phyloP scores from a whole-genome alignment of 495 filamentous ascomycete species.

The Neurospora sp. region DNA sequence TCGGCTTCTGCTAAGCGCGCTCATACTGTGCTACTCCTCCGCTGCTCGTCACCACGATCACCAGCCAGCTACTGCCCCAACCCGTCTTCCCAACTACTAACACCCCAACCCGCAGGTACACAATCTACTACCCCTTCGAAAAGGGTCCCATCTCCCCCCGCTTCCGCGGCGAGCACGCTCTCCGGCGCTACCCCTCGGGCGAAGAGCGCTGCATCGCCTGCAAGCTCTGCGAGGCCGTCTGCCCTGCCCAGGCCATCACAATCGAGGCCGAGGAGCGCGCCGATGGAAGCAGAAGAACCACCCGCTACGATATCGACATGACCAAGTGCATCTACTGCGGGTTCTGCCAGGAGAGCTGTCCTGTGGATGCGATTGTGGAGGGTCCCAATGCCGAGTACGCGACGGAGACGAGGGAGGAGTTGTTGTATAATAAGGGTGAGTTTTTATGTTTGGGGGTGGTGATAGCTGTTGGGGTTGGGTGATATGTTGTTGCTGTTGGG shows the following conservation, averaged over 20 bases:
- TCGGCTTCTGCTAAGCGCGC: background rate
- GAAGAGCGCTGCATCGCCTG: constrained; percentile 99
- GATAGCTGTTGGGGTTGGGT: background rate
- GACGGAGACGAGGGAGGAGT: constrained; percentile 92
- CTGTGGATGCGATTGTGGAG: constrained; percentile 96
- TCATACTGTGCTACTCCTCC: background rate
- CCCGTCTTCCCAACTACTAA: background rate
- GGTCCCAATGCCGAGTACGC: constrained; percentile 96
- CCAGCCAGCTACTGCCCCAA: background rate
- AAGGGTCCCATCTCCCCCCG: constrained; percentile 97
- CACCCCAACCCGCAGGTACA: constrained; percentile 51
- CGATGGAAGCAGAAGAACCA: constrained; percentile 88
- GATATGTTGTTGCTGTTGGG: background rate
- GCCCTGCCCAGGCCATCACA: constrained; percentile 92
- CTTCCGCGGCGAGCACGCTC: constrained; percentile 94
- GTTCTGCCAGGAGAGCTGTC: constrained; percentile 98
- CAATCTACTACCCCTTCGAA: constrained; percentile 97
- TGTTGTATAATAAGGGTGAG: constrained; percentile 94
- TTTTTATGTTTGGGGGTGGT: background rate
- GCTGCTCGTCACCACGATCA: background rate
- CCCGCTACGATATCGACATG: constrained; percentile 99
- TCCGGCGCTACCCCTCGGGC: constrained; percentile 89
- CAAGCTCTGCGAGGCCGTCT: constrained; percentile 97
- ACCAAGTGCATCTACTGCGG: constrained; percentile 99
- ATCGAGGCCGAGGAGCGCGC: constrained; percentile 98